phyloP scores from a whole-genome alignment of 805 yeast species.

The Priceomyces castillae region DNA sequence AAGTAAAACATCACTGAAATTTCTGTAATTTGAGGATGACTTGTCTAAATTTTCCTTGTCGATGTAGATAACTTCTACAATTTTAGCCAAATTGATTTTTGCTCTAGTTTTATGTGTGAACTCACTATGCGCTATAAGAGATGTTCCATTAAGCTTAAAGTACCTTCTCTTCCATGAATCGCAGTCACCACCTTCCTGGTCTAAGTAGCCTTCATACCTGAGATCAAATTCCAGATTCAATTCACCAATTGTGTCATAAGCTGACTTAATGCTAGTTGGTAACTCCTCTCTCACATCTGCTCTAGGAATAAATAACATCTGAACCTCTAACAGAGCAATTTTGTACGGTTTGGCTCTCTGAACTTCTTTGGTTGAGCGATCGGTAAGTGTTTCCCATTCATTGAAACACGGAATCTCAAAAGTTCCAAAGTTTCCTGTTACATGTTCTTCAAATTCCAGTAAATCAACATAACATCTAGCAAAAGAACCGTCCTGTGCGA shows the following conservation, averaged over 20 bases:
- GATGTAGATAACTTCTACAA: slow-evolving; percentile 48
- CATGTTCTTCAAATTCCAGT: slow-evolving; percentile 51
- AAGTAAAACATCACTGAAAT: slow-evolving; percentile 68
- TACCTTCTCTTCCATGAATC: slow-evolving; percentile 68
- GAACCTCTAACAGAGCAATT: slow-evolving; percentile 65
- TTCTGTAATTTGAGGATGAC: slow-evolving; percentile 43
- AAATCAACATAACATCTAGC: slow-evolving; percentile 72
- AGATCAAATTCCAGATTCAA: slow-evolving; percentile 24
- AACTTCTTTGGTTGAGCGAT: slow-evolving; percentile 20
- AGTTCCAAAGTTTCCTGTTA: slow-evolving; percentile 51
- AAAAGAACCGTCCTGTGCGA: slow-evolving; percentile 88
- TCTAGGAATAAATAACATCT: slow-evolving; percentile 69
- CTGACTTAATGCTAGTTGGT: slow-evolving; percentile 64
- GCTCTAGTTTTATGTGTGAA: slow-evolving; percentile 66
- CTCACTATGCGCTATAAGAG: slow-evolving; percentile 75
- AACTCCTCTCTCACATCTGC: slow-evolving; percentile 56
- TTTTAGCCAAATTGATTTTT: slow-evolving; percentile 70
- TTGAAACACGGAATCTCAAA: slow-evolving; percentile 66
- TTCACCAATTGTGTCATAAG: slow-evolving; percentile 33
- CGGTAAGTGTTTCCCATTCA: slow-evolving; percentile 66
- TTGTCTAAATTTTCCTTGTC: slow-evolving; percentile 34
- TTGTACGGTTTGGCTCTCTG: slow-evolving; percentile 48
- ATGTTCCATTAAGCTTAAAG: slow-evolving; percentile 69
- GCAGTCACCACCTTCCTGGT: slow-evolving; percentile 92
- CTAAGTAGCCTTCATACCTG: slow-evolving; percentile 63